Percentiles rank a stretch among this genome's conserved stretches.
Conservation (phyloP, 1,284 basidiomycete genomes). For the Microbotryum violaceum region DNA sequence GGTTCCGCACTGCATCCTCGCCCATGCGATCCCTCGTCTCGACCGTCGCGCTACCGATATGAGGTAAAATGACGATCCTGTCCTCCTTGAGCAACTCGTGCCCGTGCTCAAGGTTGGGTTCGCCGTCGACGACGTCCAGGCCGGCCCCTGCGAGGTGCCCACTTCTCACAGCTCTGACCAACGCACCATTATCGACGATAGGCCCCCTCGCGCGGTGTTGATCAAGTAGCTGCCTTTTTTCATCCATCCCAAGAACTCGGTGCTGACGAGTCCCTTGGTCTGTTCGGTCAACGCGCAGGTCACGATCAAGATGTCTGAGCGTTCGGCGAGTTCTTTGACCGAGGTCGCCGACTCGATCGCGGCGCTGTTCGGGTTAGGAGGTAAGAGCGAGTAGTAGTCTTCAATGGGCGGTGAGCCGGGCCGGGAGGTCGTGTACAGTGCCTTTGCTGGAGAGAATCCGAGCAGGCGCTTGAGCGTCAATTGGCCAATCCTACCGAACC, state of each 20-base stretch:
- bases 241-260: conserved; percentile 69
- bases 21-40: conserved; percentile 60
- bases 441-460: conserved; percentile 64
- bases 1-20: conserved; percentile 32
- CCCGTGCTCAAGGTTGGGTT: conserved; percentile 65
- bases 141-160: conserved; percentile 84
- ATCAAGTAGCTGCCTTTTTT: conserved; percentile 71
- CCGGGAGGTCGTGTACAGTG: conserved; percentile 52
- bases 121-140: conserved; percentile 86
- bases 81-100: conserved; percentile 73
- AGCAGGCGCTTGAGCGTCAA: conserved; percentile 66
- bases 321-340: conserved; percentile 57
- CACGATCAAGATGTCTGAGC: conserved; percentile 74
- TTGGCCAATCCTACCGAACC: conserved; percentile 87
- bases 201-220: conserved; percentile 59
- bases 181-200: conserved; percentile 72
- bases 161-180: conserved; percentile 67
- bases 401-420: conserved; percentile 21
- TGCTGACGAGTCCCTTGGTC: conserved; percentile 67
- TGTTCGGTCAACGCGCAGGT: conserved; percentile 67
- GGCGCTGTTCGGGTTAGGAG: conserved; percentile 12
- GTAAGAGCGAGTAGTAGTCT: conserved; percentile 26
- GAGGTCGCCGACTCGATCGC: conserved; percentile 21
- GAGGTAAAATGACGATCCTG: conserved; percentile 62
- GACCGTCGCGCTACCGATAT: conserved; percentile 80